A percentile compares a stretch with the other conserved stretches of the same genome.
Conservation (phyloP, 305 asterid genomes). For the Nicotiana rustica region DNA sequence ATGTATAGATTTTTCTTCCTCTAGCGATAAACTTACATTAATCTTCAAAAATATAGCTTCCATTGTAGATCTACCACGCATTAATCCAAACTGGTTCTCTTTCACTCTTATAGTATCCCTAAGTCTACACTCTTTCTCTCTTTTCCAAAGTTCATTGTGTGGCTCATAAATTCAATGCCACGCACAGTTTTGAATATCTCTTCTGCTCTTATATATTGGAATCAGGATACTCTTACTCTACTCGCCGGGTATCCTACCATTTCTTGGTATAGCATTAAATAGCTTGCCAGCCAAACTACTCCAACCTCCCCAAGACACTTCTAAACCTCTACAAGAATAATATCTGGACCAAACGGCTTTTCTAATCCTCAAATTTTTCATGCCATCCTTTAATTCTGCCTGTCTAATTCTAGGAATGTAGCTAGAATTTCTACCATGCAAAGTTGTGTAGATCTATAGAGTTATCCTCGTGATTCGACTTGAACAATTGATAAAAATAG, state of each 20-base stretch:
- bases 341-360: neutral
- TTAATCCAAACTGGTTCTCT: neutral
- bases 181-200: neutral
- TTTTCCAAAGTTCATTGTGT: neutral
- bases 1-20: neutral
- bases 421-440: neutral
- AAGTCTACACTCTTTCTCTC: neutral
- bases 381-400: neutral
- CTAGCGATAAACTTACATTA: neutral
- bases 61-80: neutral
- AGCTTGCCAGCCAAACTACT: constrained; percentile 7
- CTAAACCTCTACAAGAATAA: constrained; percentile 2
- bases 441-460: neutral
- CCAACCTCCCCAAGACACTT: constrained; percentile 12
- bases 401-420: neutral
- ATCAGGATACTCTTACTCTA: neutral
- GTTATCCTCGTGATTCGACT: neutral
- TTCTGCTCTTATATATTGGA: neutral
- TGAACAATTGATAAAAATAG: constrained; percentile 8
- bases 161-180: neutral
- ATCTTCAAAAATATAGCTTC: constrained; percentile 10
- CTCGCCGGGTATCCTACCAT: neutral
- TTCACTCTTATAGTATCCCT: neutral
- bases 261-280: neutral
- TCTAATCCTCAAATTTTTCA: constrained; percentile 21